Percentiles rank a stretch among this genome's conserved stretches.
These are phyloP conservation scores for Pseudogymnoascus sp. DNA, from an alignment of 2,329 filamentous ascomycete genomes.

Conservation along the genomic window DNA sequence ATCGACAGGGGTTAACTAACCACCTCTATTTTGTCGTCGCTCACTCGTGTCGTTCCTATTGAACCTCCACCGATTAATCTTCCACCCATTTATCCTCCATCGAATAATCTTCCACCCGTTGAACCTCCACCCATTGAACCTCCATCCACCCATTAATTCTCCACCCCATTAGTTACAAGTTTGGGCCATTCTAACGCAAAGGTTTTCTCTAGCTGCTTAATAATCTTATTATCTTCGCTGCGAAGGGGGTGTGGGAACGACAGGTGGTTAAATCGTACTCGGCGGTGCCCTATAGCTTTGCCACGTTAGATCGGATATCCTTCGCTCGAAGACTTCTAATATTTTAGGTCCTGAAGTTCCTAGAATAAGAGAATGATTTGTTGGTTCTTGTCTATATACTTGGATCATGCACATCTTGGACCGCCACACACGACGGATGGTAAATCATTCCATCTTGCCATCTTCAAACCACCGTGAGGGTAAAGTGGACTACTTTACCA, in stretches of 20 bases:
- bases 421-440: background rate
- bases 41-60: background rate
- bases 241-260: conserved; percentile 13
- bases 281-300: conserved; percentile 10
- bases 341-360: background rate
- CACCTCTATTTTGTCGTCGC: background rate
- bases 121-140: background rate
- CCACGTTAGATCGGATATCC: background rate
- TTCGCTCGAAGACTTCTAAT: background rate
- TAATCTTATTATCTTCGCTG: conserved; percentile 11
- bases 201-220: conserved; percentile 11
- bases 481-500: background rate
- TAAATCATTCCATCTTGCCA: background rate
- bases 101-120: background rate
- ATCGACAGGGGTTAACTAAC: background rate
- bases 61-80: background rate
- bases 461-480: background rate
- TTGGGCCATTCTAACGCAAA: conserved; percentile 8
- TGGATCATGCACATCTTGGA: background rate
- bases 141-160: background rate
- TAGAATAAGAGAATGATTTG: background rate
- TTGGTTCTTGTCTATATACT: background rate
- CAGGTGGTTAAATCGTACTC: conserved; percentile 13
- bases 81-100: background rate
- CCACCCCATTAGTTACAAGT: background rate